Evolutionary conservation across 148 eudicot species (phyloP).

Genomic region (Nepenthes mirabilis): DNA sequence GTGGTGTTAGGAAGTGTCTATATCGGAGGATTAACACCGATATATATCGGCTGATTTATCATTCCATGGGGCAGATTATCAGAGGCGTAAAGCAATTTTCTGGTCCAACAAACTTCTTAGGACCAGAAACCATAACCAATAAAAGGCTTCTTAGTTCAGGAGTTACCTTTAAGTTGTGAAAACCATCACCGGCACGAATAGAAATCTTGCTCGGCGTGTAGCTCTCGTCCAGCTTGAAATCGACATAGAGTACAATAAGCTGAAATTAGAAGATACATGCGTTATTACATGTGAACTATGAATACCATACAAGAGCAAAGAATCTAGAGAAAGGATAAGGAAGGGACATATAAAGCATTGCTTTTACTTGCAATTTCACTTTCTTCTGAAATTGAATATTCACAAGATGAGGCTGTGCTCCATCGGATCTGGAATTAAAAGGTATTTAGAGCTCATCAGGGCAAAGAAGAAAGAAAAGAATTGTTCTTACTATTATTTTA

Average conservation of each 20-base stretch:
- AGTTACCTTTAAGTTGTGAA: slow-evolving; percentile 61
- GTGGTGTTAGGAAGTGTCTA: too few relatives aligned
- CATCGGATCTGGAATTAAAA: slow-evolving; percentile 59
- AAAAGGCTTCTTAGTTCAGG: background rate
- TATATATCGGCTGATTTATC: too few relatives aligned
- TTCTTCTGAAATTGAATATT: slow-evolving; percentile 95
- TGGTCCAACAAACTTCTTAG: background rate
- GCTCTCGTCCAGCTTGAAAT: slow-evolving; percentile 97
- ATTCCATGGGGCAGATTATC: background rate
- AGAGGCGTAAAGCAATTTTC: background rate
- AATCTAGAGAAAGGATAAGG: background rate
- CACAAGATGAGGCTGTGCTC: slow-evolving; percentile 88
- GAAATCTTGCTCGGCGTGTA: slow-evolving; percentile 93
- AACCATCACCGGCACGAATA: slow-evolving; percentile 92
- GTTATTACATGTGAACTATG: background rate
- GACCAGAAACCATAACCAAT: background rate
- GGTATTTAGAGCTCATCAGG: background rate
- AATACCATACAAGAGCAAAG: background rate
- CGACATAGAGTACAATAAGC: slow-evolving; percentile 75
- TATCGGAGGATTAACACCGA: too few relatives aligned
- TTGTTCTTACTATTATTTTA: too few relatives aligned
- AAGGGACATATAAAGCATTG: background rate
- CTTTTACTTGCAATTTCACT: slow-evolving; percentile 65
- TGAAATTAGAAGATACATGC: slow-evolving; percentile 14
- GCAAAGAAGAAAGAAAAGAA: background rate